Percentiles rank a stretch among this genome's conserved stretches.
Conservation (phyloP, 2,329 filamentous ascomycete genomes). For the Teratosphaeriaceae sp. region DNA sequence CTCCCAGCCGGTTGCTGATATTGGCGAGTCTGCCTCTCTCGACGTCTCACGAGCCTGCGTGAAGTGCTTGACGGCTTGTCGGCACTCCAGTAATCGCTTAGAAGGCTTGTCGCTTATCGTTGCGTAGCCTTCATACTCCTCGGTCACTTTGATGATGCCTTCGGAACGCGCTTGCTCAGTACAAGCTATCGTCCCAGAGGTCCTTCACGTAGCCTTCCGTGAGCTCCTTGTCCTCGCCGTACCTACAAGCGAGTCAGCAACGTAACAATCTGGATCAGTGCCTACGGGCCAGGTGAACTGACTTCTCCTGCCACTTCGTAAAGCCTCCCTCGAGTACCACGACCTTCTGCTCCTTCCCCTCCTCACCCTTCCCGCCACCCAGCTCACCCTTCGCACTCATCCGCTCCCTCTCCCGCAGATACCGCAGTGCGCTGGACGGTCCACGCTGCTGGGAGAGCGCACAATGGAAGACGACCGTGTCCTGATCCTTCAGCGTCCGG, state of each 20-base stretch:
- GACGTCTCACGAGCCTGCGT: too few relatives aligned
- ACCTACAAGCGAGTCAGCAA: too few relatives aligned
- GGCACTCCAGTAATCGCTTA: too few relatives aligned
- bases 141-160: too few relatives aligned
- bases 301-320: slow-evolving; percentile 77
- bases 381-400: slow-evolving; percentile 30
- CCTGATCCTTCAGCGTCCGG: slow-evolving; percentile 65
- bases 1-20: too few relatives aligned
- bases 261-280: slow-evolving; percentile 5
- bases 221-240: slow-evolving; percentile 68
- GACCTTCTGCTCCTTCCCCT: slow-evolving; percentile 56
- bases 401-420: slow-evolving; percentile 63
- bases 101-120: too few relatives aligned
- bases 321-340: slow-evolving; percentile 81
- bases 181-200: slow-evolving; percentile 57
- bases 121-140: too few relatives aligned
- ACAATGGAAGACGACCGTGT: slow-evolving; percentile 91
- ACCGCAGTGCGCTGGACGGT: slow-evolving; percentile 73
- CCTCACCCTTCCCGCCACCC: slow-evolving; percentile 20
- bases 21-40: too few relatives aligned
- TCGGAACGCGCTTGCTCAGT: too few relatives aligned
- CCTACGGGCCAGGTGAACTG: slow-evolving; percentile 17
- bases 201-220: slow-evolving; percentile 82
- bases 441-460: slow-evolving; percentile 86
- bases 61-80: too few relatives aligned